Conservation (phyloP, 2,329 filamentous ascomycete genomes). For the Paecilomyces formosus region DNA sequence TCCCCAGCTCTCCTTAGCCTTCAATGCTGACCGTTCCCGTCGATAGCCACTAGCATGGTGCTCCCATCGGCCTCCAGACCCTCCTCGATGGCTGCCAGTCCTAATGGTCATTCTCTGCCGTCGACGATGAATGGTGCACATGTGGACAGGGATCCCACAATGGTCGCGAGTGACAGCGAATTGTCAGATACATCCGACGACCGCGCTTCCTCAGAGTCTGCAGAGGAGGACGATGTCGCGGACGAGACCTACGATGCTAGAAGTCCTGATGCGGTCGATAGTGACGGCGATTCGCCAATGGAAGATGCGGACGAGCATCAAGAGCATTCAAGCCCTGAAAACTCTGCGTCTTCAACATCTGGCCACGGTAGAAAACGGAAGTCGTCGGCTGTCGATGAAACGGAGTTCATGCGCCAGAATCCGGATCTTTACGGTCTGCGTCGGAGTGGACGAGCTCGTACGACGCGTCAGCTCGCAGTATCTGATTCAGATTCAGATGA, state of each 20-base stretch:
- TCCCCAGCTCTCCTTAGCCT: constrained; percentile 15
- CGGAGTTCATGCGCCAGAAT: constrained; percentile 81
- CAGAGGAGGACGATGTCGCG: constrained; percentile 31
- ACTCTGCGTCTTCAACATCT: constrained; percentile 65
- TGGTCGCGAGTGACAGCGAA: constrained; percentile 63
- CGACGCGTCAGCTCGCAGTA: constrained; percentile 53
- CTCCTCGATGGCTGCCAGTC: constrained; percentile 22
- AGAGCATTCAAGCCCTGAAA: constrained; percentile 41
- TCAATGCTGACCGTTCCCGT: constrained; percentile 35
- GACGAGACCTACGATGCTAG: constrained; percentile 33
- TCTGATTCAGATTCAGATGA: constrained; percentile 66
- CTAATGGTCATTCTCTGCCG: constrained; percentile 26
- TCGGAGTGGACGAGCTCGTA: constrained; percentile 68
- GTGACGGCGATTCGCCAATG: constrained; percentile 67
- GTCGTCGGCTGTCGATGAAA: constrained; percentile 61
- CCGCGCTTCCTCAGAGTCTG: constrained; percentile 44
- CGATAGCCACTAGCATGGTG: constrained; percentile 39
- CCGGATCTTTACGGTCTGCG: constrained; percentile 91
- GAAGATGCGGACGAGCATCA: constrained; percentile 39
- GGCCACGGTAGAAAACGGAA: constrained; percentile 64
- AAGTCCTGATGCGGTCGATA: constrained; percentile 33
- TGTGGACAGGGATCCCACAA: constrained; percentile 31
- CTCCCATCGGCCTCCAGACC: constrained; percentile 34
- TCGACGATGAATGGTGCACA: constrained; percentile 17
- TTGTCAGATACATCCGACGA: constrained; percentile 63